Percentiles rank a stretch among this genome's conserved stretches.
These are phyloP conservation scores for Penicillium turbatum DNA, from an alignment of 495 filamentous ascomycete species.

Conservation along the genomic window DNA sequence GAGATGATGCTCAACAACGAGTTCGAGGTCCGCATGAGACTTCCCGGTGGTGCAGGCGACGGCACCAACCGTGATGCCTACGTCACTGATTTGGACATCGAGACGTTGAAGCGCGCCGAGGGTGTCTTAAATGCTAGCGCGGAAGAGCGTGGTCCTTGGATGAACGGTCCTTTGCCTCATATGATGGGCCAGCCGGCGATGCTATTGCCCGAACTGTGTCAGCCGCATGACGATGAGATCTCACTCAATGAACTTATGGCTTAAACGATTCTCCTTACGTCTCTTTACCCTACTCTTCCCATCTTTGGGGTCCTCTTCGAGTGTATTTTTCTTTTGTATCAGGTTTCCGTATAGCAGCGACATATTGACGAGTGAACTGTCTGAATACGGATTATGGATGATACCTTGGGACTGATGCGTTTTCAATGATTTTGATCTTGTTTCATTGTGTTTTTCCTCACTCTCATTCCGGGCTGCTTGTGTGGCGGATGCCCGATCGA, in stretches of 20 bases:
- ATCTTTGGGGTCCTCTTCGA: not conserved
- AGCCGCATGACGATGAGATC: constrained; percentile 32
- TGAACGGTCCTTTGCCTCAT: constrained; percentile 37
- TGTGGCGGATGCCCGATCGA: constrained; percentile 2
- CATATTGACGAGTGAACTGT: constrained; percentile 22
- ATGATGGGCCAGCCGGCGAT: constrained; percentile 41
- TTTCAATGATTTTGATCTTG: constrained; percentile 10
- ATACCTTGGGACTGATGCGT: constrained; percentile 20
- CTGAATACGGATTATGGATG: constrained; percentile 20
- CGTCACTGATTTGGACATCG: constrained; percentile 89
- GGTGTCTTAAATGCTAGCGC: constrained; percentile 71
- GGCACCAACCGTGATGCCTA: constrained; percentile 57
- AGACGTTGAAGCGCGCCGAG: constrained; percentile 81
- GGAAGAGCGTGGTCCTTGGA: constrained; percentile 81
- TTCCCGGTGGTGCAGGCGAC: constrained; percentile 60
- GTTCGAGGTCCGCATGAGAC: constrained; percentile 83
- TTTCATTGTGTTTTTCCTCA: not conserved
- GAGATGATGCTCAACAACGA: constrained; percentile 98
- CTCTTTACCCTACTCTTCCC: constrained; percentile 1
- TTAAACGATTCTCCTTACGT: constrained; percentile 18
- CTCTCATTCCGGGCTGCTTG: not conserved
- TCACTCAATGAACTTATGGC: constrained; percentile 42
- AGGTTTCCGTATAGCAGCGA: constrained; percentile 24
- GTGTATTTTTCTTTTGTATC: constrained; percentile 11
- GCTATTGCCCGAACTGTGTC: constrained; percentile 32